These are phyloP conservation scores for Asterochloris erici DNA, from an alignment of 139 green algal species.

Conservation along the genomic window DNA sequence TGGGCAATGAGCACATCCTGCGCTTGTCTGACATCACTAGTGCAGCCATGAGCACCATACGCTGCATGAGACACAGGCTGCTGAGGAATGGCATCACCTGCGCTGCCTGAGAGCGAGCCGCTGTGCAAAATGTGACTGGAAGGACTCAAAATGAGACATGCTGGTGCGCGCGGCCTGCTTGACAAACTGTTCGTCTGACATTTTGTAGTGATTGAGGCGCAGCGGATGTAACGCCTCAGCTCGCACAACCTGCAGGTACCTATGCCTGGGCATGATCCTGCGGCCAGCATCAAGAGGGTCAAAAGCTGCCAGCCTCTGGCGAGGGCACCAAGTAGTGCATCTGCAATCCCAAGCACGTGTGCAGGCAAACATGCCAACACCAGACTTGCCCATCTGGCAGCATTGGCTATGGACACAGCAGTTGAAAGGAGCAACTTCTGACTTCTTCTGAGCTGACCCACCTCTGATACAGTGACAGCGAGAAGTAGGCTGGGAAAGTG, in stretches of 20 bases:
- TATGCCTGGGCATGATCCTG: constrained; percentile 48
- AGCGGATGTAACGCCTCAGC: constrained; percentile 25
- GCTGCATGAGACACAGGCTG: no score
- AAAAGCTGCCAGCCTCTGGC: neutral
- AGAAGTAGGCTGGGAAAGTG: constrained; percentile 70
- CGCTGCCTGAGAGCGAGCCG: neutral
- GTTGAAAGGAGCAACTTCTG: neutral
- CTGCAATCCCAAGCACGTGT: neutral
- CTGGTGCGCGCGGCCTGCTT: constrained; percentile 9
- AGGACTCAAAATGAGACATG: constrained; percentile 40
- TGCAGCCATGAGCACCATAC: no score
- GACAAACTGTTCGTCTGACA: constrained; percentile 46
- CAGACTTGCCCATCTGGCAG: neutral
- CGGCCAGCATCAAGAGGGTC: neutral
- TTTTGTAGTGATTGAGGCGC: constrained; percentile 39
- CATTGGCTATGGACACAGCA: neutral
- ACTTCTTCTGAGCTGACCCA: constrained; percentile 23
- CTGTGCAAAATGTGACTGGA: constrained; percentile 22
- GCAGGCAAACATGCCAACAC: neutral
- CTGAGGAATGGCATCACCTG: no score
- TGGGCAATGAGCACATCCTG: no score
- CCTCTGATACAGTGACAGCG: constrained; percentile 52
- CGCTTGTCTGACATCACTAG: no score
- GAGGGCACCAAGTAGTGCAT: neutral
- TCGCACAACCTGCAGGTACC: constrained; percentile 35